A percentile compares a stretch with the other conserved stretches of the same genome.
These are phyloP conservation scores for Colletotrichum camelliae DNA, from an alignment of 2,329 filamentous ascomycete species.

Conservation along the genomic window DNA sequence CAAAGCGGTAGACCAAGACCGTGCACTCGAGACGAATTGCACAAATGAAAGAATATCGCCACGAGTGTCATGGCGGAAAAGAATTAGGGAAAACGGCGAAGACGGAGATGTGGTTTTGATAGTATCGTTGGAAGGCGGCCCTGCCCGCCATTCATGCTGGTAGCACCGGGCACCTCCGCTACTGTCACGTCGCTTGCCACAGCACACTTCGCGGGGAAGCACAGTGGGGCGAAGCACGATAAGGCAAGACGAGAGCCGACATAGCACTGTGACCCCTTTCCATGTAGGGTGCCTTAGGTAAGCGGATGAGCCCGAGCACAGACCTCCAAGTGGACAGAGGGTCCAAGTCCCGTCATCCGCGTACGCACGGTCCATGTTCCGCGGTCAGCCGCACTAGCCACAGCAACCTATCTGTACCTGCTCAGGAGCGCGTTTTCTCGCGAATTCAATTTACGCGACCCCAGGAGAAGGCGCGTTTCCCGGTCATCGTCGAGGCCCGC, in stretches of 20 bases:
- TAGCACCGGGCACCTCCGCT: slow-evolving; percentile 17
- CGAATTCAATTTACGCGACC: not conserved
- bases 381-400: not conserved
- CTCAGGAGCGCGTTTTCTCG: not conserved
- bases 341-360: not conserved
- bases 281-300: not conserved
- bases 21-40: not conserved
- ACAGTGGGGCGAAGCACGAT: not conserved
- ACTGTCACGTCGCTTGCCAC: slow-evolving; percentile 6
- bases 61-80: not conserved
- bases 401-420: not conserved
- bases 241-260: not conserved
- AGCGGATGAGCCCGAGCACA: not conserved
- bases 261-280: not conserved
- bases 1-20: not conserved
- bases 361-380: not conserved
- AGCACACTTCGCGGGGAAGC: not conserved
- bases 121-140: slow-evolving; percentile 1
- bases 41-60: not conserved
- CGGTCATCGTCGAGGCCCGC: slow-evolving; percentile 13
- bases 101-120: not conserved
- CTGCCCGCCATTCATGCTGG: slow-evolving; percentile 2
- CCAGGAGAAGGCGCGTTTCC: slow-evolving; percentile 8
- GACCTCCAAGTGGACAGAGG: not conserved
- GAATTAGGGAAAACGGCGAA: not conserved